Evolutionary conservation across 2,329 filamentous ascomycete species (phyloP), one percentile per base, ranked within the genome.

Genomic region (Ophiostoma montium): DNA sequence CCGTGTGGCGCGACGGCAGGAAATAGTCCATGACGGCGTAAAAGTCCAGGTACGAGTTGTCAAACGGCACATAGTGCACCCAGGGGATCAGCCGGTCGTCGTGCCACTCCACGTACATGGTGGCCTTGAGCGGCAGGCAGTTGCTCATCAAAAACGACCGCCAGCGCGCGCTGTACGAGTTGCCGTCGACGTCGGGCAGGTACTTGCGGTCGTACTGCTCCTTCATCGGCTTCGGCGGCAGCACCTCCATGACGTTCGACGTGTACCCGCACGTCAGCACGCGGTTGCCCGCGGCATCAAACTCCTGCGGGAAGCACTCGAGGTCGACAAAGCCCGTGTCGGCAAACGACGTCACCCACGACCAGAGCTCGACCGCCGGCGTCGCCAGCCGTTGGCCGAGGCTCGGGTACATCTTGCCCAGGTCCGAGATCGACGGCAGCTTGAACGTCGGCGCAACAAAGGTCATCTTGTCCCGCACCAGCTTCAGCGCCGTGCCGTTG

Each of bases 41-140:
- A 3, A 85, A 59, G 45, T 86, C 83, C 44, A 74, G 65, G 53
- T 76, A 83, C 1, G 74, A 73, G 56, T 80, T 82, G 60, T 85
- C 80, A 58, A 86, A 70, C 2, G 83, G 83, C 1, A 81, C 75
- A 55, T 84, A 87, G 63, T 87, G 84, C 52, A 74, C 67, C 83
- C 83, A 87, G 0, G 81, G 75, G 10, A 78, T 65, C 1, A 87
- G 67, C 9, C 83, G 70, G 41, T 76, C 72, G 59, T 86, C 82
- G 59, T 86, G 82, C 83, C 83, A 87, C 60, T 87, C 83, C 5
- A 74, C 67, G 60, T 83, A 86, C 36, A 86, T 71, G 2, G 82
- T 86, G 8, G 77, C 73, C 63, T 87, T 87, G 59, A 87, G 72
- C 1, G 79, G 78, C 30, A 84, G 61, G 39, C 74, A 78, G 1